A percentile compares a stretch with the other conserved stretches of the same genome.
phyloP scores from a whole-genome alignment of 2,329 filamentous ascomycete species.

The Alternaria sp. region DNA sequence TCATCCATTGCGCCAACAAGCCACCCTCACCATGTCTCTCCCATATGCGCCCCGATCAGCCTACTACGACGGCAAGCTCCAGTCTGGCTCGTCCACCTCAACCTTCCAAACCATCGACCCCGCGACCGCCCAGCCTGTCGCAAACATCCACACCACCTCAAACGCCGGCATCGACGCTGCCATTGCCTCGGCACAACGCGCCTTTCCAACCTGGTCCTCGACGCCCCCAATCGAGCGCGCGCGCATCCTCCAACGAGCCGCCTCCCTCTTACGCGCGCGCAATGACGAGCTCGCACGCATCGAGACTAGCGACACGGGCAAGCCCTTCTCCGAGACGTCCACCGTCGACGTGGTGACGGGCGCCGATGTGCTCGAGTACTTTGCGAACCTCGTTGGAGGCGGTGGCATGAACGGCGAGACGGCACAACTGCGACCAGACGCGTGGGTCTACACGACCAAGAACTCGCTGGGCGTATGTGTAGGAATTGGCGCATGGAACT shows the following conservation, averaged over 20 bases:
- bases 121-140: constrained; percentile 72
- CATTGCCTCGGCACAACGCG: constrained; percentile 72
- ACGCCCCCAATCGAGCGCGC: constrained; percentile 78
- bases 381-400: constrained; percentile 78
- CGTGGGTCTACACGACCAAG: constrained; percentile 84
- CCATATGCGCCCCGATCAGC: constrained; percentile 67
- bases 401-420: constrained; percentile 84
- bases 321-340: constrained; percentile 84
- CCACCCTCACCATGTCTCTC: constrained; percentile 37
- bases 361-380: constrained; percentile 86
- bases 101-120: constrained; percentile 79
- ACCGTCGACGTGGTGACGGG: constrained; percentile 84
- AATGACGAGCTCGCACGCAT: constrained; percentile 82
- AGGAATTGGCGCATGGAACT: constrained; percentile 92
- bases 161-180: constrained; percentile 73
- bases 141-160: constrained; percentile 76
- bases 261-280: constrained; percentile 73
- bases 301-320: constrained; percentile 87
- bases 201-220: constrained; percentile 78
- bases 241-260: constrained; percentile 79
- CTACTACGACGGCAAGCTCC: constrained; percentile 77
- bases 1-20: constrained; percentile 4
- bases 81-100: constrained; percentile 65
- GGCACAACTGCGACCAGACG: constrained; percentile 74
- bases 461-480: constrained; percentile 83